phyloP scores from a whole-genome alignment of 2,329 filamentous ascomycete genomes.

The Penicillium sp. region DNA sequence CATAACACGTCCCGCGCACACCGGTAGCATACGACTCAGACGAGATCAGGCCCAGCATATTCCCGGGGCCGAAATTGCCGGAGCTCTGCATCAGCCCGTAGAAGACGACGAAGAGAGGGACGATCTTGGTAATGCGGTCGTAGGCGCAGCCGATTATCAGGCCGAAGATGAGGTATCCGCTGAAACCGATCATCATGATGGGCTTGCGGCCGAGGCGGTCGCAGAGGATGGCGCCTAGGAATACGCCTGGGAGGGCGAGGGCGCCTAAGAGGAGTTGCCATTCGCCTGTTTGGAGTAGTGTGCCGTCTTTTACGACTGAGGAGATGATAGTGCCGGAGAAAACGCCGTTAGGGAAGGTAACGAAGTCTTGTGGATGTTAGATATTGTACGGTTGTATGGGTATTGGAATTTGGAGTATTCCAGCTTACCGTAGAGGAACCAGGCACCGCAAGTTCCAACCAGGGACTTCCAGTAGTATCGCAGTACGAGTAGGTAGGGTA shows the following conservation, averaged over 20 bases:
- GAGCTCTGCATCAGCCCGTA: constrained; percentile 52
- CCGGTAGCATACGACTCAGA: constrained; percentile 53
- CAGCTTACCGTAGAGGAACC: constrained; percentile 50
- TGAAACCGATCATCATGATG: constrained; percentile 52
- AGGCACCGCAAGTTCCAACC: constrained; percentile 53
- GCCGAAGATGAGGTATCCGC: constrained; percentile 51
- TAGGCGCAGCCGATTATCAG: constrained; percentile 52
- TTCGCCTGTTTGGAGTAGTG: constrained; percentile 45
- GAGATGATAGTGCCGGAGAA: constrained; percentile 48
- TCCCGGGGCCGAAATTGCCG: constrained; percentile 51
- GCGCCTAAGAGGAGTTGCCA: constrained; percentile 46
- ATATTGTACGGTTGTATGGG: too few species aligned
- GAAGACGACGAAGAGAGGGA: constrained; percentile 52
- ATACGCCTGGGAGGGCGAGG: constrained; percentile 49
- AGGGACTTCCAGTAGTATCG: constrained; percentile 55
- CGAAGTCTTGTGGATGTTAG: constrained; percentile 24
- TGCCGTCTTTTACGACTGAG: constrained; percentile 37
- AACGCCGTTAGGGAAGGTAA: constrained; percentile 50
- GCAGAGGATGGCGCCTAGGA: constrained; percentile 49
- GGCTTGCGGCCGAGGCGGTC: constrained; percentile 50
- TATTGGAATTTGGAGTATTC: too few species aligned
- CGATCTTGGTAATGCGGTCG: constrained; percentile 47
- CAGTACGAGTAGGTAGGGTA: constrained; percentile 51
- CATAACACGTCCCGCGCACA: constrained; percentile 52
- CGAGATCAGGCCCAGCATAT: constrained; percentile 51